phyloP scores from a whole-genome alignment of 1,139 yeast species.

The Sporopachydermia cereana region DNA sequence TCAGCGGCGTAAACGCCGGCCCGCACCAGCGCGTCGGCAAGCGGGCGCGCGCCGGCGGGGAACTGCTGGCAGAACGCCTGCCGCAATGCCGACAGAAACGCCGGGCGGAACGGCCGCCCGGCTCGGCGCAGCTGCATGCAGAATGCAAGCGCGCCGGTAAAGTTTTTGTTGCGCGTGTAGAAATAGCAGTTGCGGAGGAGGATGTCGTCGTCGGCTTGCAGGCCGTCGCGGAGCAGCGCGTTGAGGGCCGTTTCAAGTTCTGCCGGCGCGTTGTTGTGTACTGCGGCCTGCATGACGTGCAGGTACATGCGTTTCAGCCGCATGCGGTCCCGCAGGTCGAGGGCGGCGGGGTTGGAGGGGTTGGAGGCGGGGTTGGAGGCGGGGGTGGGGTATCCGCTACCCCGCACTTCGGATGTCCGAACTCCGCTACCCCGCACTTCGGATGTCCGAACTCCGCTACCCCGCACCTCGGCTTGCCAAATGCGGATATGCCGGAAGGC shows the following conservation, averaged over 20 bases:
- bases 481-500: too few species aligned
- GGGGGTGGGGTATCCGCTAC: too few species aligned
- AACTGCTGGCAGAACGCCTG: neutral
- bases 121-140: neutral
- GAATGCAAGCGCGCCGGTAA: neutral
- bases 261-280: constrained; percentile 7
- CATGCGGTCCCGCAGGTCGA: neutral
- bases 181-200: neutral
- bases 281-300: neutral
- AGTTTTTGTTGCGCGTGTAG: neutral
- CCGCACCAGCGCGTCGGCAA: neutral
- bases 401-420: too few species aligned
- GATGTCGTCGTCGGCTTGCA: neutral
- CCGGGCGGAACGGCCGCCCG: neutral
- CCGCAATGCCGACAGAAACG: neutral
- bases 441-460: too few species aligned
- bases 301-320: neutral
- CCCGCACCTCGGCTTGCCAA: too few species aligned
- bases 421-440: too few species aligned
- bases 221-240: neutral
- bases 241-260: neutral
- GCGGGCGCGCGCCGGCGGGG: neutral
- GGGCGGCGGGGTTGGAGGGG: too few species aligned
- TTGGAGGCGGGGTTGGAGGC: too few species aligned
- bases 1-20: too few species aligned